phyloP scores from a whole-genome alignment of 2,329 filamentous ascomycete genomes.

The Penicillium corylophilum region DNA sequence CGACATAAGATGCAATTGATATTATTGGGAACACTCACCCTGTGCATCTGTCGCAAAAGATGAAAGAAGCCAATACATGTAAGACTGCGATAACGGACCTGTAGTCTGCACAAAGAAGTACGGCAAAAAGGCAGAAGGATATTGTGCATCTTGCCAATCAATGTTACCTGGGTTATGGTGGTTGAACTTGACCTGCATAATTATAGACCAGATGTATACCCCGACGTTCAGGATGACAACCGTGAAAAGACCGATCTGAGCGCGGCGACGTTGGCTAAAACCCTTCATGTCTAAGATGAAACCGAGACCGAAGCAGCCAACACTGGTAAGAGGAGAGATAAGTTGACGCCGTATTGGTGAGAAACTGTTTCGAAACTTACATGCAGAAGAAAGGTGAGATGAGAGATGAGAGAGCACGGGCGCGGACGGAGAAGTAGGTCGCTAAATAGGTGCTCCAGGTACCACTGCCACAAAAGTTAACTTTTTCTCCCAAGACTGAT shows the following conservation, averaged over 20 bases:
- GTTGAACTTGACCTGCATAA: conserved; percentile 48
- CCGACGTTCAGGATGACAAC: conserved; percentile 49
- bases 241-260: conserved; percentile 47
- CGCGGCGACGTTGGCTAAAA: conserved; percentile 46
- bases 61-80: conserved; percentile 48
- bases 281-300: conserved; percentile 46
- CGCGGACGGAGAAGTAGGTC: conserved; percentile 47
- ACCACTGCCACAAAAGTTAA: conserved; percentile 30
- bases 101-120: conserved; percentile 53
- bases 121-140: conserved; percentile 46
- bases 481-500: not conserved
- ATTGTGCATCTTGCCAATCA: conserved; percentile 48
- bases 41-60: conserved; percentile 46
- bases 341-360: not conserved
- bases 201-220: conserved; percentile 53
- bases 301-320: conserved; percentile 51
- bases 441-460: conserved; percentile 49
- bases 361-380: conserved; percentile 22
- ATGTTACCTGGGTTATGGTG: conserved; percentile 43
- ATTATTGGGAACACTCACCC: conserved; percentile 18
- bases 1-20: not conserved
- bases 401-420: conserved; percentile 47
- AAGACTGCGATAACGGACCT: conserved; percentile 44
- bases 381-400: conserved; percentile 53
- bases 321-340: conserved; percentile 16